Evolutionary conservation across 1,284 basidiomycete genomes (phyloP), one percentile per base, ranked within the genome.

Genomic region (Boletus sp.): DNA sequence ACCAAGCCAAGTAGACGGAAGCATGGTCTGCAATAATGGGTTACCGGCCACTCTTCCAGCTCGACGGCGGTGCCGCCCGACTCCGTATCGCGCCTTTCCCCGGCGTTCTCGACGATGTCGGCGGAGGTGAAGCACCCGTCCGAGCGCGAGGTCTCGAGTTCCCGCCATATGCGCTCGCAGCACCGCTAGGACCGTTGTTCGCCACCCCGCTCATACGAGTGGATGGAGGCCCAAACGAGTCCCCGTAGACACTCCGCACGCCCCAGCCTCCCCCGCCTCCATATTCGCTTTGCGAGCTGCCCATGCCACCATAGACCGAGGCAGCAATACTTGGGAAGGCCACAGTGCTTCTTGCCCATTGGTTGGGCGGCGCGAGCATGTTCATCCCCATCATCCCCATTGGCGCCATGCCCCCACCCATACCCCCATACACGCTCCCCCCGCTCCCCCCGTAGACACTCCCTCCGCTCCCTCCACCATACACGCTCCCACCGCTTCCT

Each of bases 191-290:
- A 11, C 16, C 55, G 25, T 56, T 62, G 11, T 56, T 28, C 10
- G 52, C 54, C 33, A 23, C n/a, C 5, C 55, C 17, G 38, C 40
- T 60, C 14, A 62, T 5, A n/a, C 63, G 69, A 31, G 74, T 61
- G 21, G 67, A 60, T 50, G 80, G 74, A n/a, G 81, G 77, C n/a
- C 84, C 81, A 69, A 84, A 85, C 25, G 80, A 69, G 60, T 87
- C 88, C 17, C 89, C 90, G 66, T 90, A 90, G 55, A 82, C 84
- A 67, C 88, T 91, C 62, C 80, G 79, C 13, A 84, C 80, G 56
- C 78, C 82, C 87, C 88, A 88, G n/a, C 82, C 78, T 21, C 70
- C 75, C 11, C 71, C 66, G 21, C 75, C 75, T 48, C 82, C 81
- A 58, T 77, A 81, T 59, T 87, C 86, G 71, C 83, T 87, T 62